Evolutionary conservation across 176 grass and related monocot species (phyloP), one percentile per base, ranked within the genome.

Genomic region (Tuctoria greenei): DNA sequence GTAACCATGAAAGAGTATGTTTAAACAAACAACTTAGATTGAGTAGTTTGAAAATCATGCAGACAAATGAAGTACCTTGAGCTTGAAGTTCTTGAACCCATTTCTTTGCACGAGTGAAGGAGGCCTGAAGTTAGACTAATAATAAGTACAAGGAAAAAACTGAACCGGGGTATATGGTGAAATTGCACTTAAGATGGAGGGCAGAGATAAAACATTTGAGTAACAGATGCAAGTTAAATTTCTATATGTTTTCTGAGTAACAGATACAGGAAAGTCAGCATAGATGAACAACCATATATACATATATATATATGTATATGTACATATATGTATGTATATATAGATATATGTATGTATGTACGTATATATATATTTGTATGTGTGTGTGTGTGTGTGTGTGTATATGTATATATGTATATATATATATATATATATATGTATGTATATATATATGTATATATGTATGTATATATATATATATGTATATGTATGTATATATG

Each of bases 31-130:
- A 76, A 64, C 1, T 47, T 15, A 77, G 6, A 71, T 34, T 1
- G n/a, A 36, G 45, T 49, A 59, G 66, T 28, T 41, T 65, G 44
- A 61, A 57, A 9, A 51, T 63, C 27, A 37, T 39, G 60, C 66
- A 60, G 43, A 28, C 24, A 83, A 79, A 79, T 52, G 47, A 52
- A 41, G 37, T 82, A 99, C 95, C 95, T 95, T 92, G 91, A 60
- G 87, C 88, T 78, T 95, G 91, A 74, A 99, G 95, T 73, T 95
- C 95, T 84, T 88, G 85, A 65, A 99, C 92, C 95, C 95, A 99
- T 87, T 92, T 99, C 82, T 95, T 90, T 68, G 95, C 92, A 82
- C 89, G 78, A 23, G 80, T 80, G 74, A 95, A 95, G n/a, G 95
- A 92, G 45, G 85, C 89, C 95, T 99, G 47, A 87, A 69, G 45